Evolutionary conservation across 306 rosid genomes (phyloP).

Genomic region (Vachellia pachyceras): DNA sequence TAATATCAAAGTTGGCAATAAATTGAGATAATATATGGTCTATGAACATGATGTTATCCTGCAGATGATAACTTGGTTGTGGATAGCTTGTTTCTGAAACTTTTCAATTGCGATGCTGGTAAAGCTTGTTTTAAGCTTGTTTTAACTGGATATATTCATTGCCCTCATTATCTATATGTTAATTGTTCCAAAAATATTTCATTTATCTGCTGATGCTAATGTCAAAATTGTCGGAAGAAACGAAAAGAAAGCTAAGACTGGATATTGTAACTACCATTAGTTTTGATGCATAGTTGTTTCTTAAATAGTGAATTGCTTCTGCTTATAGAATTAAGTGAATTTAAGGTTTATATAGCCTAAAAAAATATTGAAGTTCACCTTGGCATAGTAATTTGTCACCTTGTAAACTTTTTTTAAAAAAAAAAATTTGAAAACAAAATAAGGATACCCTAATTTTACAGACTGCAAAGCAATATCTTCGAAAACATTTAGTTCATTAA

Average conservation of each 20-base stretch:
- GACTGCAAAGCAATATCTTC: neutral
- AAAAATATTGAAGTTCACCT: conserved; percentile 1
- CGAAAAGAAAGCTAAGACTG: neutral
- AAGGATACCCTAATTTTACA: conserved; percentile 16
- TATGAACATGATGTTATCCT: conserved; percentile 10
- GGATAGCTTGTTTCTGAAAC: neutral
- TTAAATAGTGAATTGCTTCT: neutral
- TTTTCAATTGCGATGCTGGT: conserved; percentile 1
- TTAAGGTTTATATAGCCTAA: conserved; percentile 9
- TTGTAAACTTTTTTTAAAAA: neutral
- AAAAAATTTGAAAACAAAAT: neutral
- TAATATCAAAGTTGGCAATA: neutral
- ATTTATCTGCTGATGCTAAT: neutral
- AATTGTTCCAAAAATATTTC: neutral
- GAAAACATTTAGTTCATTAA: conserved; percentile 5
- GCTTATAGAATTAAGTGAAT: conserved; percentile 9
- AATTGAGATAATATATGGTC: neutral
- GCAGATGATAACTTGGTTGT: conserved; percentile 22
- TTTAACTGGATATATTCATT: neutral
- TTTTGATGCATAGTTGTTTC: conserved; percentile 1
- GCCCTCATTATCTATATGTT: neutral
- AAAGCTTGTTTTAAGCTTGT: conserved; percentile 5
- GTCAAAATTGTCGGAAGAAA: neutral
- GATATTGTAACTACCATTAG: neutral
- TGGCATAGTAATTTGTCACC: conserved; percentile 7